Evolutionary conservation across 257 asterid genomes (phyloP).

Genomic region (Solanum boliviense): DNA sequence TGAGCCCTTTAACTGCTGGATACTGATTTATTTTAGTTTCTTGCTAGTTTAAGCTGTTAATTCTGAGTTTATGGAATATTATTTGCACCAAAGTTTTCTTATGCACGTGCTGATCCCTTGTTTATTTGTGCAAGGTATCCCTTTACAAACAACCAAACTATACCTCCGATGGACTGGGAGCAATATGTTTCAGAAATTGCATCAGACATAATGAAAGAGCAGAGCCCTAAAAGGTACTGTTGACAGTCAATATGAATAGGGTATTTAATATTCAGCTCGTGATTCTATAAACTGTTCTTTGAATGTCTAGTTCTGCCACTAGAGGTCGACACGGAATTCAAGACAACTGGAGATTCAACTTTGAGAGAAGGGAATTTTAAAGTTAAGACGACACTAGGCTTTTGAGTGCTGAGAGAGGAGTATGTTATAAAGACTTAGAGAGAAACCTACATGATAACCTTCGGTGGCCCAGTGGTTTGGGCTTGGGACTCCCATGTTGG

Average conservation of each 20-base stretch:
- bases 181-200: slow-evolving; percentile 85
- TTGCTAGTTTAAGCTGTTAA: not conserved
- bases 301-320: not conserved
- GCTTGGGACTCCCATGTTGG: not conserved
- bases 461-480: not conserved
- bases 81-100: not conserved
- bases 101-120: not conserved
- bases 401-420: not conserved
- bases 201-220: slow-evolving; percentile 85
- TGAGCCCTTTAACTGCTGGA: slow-evolving; percentile 16
- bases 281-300: not conserved
- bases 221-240: slow-evolving; percentile 84
- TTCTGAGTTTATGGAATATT: not conserved
- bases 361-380: not conserved
- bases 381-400: not conserved
- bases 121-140: slow-evolving; percentile 57
- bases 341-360: not conserved
- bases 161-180: slow-evolving; percentile 97
- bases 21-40: not conserved
- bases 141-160: slow-evolving; percentile 57
- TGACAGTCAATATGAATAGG: not conserved
- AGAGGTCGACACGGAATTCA: not conserved
- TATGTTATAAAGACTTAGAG: not conserved
- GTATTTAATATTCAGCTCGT: not conserved
- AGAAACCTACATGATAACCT: not conserved